A percentile compares a stretch with the other conserved stretches of the same genome.
phyloP scores from a whole-genome alignment of 78 protist genomes.

The slime mould (Dictyostelium discoideum) region DNA sequence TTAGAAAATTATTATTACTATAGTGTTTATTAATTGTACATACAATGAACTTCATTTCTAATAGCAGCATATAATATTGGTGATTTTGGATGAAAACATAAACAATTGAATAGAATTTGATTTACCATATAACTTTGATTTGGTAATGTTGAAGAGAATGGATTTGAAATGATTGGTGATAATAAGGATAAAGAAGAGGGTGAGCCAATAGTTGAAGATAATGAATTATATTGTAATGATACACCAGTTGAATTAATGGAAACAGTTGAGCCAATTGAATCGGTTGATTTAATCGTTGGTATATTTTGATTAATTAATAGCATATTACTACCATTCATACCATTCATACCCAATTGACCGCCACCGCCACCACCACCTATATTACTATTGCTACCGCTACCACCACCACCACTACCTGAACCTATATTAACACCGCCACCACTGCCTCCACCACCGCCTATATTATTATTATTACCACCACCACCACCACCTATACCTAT shows the following conservation, averaged over 20 bases:
- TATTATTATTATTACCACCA: background rate
- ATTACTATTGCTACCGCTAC: background rate
- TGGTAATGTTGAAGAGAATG: background rate
- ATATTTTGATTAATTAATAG: background rate
- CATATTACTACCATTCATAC: background rate
- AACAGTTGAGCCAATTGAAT: conserved; percentile 22
- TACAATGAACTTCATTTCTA: conserved; percentile 73
- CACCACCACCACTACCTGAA: background rate
- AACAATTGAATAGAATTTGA: conserved; percentile 37
- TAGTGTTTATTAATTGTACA: background rate
- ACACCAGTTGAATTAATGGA: background rate
- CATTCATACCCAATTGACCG: background rate
- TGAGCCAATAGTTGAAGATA: background rate
- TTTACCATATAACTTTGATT: conserved; percentile 12
- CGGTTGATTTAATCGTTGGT: conserved; percentile 5
- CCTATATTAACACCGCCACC: background rate
- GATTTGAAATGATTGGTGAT: background rate
- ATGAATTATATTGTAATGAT: conserved; percentile 19
- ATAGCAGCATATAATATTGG: conserved; percentile 40
- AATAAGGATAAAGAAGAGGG: background rate
- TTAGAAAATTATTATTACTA: background rate
- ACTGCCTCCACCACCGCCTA: background rate
- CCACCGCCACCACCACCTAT: background rate
- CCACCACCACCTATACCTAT: background rate
- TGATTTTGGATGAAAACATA: conserved; percentile 74